Base-by-base conservation (phyloP, 352 stramenopile species). In the Globisporangium barbulae region DNA sequence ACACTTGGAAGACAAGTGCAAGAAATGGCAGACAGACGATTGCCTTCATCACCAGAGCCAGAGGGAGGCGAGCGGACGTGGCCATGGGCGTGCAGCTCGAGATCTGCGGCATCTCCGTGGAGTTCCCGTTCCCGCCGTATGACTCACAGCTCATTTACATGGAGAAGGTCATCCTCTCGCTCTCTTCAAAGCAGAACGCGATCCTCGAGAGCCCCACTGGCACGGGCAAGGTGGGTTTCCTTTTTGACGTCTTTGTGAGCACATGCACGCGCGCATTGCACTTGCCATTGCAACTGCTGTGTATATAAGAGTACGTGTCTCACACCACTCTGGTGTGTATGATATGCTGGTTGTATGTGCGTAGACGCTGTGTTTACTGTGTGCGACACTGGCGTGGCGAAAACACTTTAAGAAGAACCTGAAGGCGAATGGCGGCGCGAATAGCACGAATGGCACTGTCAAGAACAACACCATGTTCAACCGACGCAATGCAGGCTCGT, bases 71-170 rank as follows among this genome's bases (percentile, higher is more conserved):
- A 22, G n/a, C 19, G 30, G 37, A 48, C 13, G 42, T 17, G 33
- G 21, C 41, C 21, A 63, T 48, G 50, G 54, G 45, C 22, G 87
- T 94, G 62, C 74, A 64, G 71, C 69, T 97, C 47, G 73, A 94
- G 67, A 93, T 98, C 58, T 87, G 83, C 71, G 88, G 88, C 44
- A 88, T 97, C 58, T 56, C 76, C 13, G 90, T 99, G 68, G 89
- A 98, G 65, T 99, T 99, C 70, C 97, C 97, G 25, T 99, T 99
- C 79, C 74, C 88, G 62, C 96, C 97, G 8, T 99, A 99, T 70
- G 82, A 97, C 72, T 98, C 93, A 61, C 97, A 99, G 85, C 71
- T 98, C 49, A 88, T 98, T 1, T 99, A 99, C 74, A 99, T 99
- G 96, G 78, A 90, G 69, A 97, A 96, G 57, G 97, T 99, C 0